Evolutionary conservation across 352 stramenopile species (phyloP).

Genomic region (Globisporangium alternatum): DNA sequence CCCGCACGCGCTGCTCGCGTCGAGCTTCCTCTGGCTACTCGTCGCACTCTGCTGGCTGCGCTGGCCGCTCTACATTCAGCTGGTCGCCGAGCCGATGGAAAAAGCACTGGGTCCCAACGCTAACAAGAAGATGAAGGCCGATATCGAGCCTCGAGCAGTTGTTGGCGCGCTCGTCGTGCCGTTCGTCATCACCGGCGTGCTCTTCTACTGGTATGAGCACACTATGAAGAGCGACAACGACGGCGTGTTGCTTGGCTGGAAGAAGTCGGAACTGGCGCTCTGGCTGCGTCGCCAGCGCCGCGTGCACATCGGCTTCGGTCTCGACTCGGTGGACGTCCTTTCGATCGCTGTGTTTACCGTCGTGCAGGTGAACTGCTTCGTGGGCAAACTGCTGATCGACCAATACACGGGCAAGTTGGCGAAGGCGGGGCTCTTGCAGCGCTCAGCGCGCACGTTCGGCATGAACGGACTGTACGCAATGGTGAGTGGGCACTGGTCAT

Average conservation of each 20-base stretch:
- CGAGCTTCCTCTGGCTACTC: constrained; percentile 31
- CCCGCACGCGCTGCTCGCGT: constrained; percentile 6
- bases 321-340: constrained; percentile 53
- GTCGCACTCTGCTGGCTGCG: constrained; percentile 43
- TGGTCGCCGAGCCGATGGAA: constrained; percentile 27
- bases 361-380: constrained; percentile 62
- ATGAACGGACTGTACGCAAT: constrained; percentile 68
- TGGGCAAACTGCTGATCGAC: constrained; percentile 66
- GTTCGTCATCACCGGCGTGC: constrained; percentile 29
- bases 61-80: constrained; percentile 42
- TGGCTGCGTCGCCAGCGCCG: constrained; percentile 30
- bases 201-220: constrained; percentile 43
- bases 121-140: constrained; percentile 26
- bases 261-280: constrained; percentile 9
- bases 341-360: constrained; percentile 38
- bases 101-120: constrained; percentile 15
- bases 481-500: constrained; percentile 6
- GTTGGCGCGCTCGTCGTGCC: constrained; percentile 32
- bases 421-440: constrained; percentile 47
- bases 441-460: constrained; percentile 49
- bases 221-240: neutral
- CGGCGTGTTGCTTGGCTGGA: neutral
- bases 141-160: constrained; percentile 49
- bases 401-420: constrained; percentile 61
- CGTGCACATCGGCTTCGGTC: constrained; percentile 14